Percentiles rank a stretch among this genome's conserved stretches.
These are phyloP conservation scores for Pyracantha coccinea DNA, from an alignment of 331 rosid species.

Conservation along the genomic window DNA sequence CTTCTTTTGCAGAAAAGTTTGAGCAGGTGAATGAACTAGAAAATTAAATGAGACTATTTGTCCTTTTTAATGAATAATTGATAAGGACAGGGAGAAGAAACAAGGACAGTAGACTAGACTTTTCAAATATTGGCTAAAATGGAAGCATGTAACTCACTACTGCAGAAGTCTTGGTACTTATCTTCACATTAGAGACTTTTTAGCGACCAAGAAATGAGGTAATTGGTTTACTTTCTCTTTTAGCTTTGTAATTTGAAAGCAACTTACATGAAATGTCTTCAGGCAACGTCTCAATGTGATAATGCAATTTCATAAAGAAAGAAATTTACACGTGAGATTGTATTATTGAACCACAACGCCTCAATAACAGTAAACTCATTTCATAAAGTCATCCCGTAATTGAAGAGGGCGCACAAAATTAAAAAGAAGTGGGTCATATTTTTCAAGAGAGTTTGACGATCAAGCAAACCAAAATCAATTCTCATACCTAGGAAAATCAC, in stretches of 20 bases:
- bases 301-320: too few species aligned
- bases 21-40: not conserved
- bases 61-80: not conserved
- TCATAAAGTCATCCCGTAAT: not conserved
- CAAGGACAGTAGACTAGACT: not conserved
- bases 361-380: too few species aligned
- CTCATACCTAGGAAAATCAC: not conserved
- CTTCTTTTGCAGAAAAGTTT: not conserved
- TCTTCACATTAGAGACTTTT: not conserved
- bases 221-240: not conserved
- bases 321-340: too few species aligned
- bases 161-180: not conserved
- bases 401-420: not conserved
- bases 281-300: fast-evolving
- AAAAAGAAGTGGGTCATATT: slow-evolving; percentile 1
- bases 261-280: not conserved
- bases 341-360: too few species aligned
- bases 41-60: not conserved
- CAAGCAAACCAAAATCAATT: not conserved
- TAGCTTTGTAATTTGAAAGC: not conserved
- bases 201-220: not conserved
- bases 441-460: not conserved
- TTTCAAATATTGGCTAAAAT: not conserved
- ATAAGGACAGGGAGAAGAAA: not conserved
- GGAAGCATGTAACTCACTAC: not conserved